Evolutionary conservation across 2,329 filamentous ascomycete genomes (phyloP), one percentile per base, ranked within the genome.

Genomic region (Graphilbum sp.): DNA sequence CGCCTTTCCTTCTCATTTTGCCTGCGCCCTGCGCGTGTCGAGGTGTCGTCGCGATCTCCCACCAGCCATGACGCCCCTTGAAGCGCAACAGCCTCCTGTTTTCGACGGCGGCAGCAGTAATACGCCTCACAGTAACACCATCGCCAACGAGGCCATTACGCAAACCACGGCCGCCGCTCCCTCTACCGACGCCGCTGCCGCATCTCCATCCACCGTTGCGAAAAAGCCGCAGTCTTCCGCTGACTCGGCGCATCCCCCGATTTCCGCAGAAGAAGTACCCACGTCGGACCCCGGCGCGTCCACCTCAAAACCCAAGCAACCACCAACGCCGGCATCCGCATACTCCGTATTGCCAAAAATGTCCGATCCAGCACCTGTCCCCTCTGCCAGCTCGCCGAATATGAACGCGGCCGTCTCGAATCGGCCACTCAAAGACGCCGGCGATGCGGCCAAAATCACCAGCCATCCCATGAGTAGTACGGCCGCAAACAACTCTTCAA

Each of bases 361-460:
- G 46, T 51, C 53, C 9, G 54, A 56, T 43, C 43, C 45, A 17
- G 39, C 40, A 16, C 43, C 43, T 20, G 36, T 38, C 19, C n/a
- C n/a, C n/a, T 36, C 36, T 12, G 9, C 40, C 18, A 33, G 13
- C 18, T 3, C 34, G 27, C 4, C 4, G 9, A 19, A 18, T 25
- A 35, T 19, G 19, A 34, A 25, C n/a, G 56, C 59, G 21, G 53
- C 60, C 21, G 61, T 58, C 42, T 62, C 64, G 39, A 65, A 65
- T 45, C 51, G 57, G 34, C 34, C 47, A 15, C 17, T 24, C 24
- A 16, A 10, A 6, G 37, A 34, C 9, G 24, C 21, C 9, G 30
- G 17, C 29, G 21, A 10, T 12, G 29, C 29, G 13, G 31, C 32
- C 61, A 48, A 67, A 37, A 25, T 32, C 29, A 18, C 33, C 18